Evolutionary conservation across 2,329 filamentous ascomycete species (phyloP), one percentile per base, ranked within the genome.

Genomic region (Ophiostoma sp.): DNA sequence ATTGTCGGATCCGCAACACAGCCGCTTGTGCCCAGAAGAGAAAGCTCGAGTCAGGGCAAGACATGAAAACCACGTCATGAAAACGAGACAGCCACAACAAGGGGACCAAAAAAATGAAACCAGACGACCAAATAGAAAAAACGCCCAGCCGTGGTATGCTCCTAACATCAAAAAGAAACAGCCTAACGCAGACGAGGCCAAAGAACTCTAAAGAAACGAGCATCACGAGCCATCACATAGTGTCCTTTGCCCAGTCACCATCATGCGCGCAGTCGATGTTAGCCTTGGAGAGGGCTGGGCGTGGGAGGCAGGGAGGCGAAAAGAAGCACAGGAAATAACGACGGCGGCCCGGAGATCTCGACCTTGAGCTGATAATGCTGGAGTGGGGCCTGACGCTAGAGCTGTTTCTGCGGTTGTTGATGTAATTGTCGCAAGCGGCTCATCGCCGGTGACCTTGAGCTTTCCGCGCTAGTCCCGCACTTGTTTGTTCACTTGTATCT

Each of bases 1-100:
- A 63, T 17, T 36, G 57, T 63, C 57, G 57, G 57, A 63, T 63
- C 57, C 57, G 57, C 57, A 63, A 39, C 57, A 11, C 11, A 22
- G n/a, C 17, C 57, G 7, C 57, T 39, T 63, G 57, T 63, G 57
- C 57, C 57, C 17, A 63, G 55, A 59, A 59, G 55, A 59, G 55
- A 33, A 59, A 33, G 28, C 55, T 19, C 28, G 39, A 42, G 39
- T 42, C 39, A 42, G 42, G 15, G 19, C 15, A 19, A 31, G 28
- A n/a, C 17, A 36, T 6, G 11, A 11, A 15, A 28, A 61, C 55
- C 25, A 55, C 15, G 55, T 36, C 33, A 61, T 31, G 8, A 36
- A 12, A 63, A n/a, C 17, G 33, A 63, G 33, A 63, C 57, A 11
- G 17, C 42, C 15, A 48, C 42, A 48, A 19, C 15, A 15, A 52